Base-by-base conservation (phyloP, 1,139 yeast species). In the Pichia norvegensis region DNA sequence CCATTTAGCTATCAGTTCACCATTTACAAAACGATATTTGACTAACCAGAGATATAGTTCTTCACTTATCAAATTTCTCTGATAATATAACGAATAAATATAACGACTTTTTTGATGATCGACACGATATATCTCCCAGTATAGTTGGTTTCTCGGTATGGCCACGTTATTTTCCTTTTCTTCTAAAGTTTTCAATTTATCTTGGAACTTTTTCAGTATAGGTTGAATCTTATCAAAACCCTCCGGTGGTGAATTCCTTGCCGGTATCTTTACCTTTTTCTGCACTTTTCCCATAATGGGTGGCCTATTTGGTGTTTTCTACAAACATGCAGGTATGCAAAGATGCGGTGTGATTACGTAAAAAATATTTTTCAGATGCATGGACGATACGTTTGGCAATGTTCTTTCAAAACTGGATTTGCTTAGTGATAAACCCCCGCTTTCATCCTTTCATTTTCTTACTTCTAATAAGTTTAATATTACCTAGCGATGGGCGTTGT, bases 1-100 rank as follows among this genome's bases (percentile, higher is more conserved):
- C 97, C 97, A 88, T 62, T 88, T 88, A 33, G 95, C 94, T 36
- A 88, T 85, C 49, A 88, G 67, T 39, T 78, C 74, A 7, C 70
- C 77, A 60, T 88, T 92, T 2, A 77, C 85, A 55, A 79, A 78
- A 47, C 78, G 75, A 57, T 85, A 81, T 52, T 76, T 74, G 45
- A 86, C 58, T 23, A 88, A 67, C 86, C 92, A 88, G 40, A 80
- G 79, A 61, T 86, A 88, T n/a, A 88, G 68, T 38, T 81, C 81
- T 41, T 69, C 66, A 3, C 82, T 73, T 33, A 88, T 84, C 29
- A 81, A 73, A 53, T 82, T 77, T 49, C 85, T 72, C 52, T 79
- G 80, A 65, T 84, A 85, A 59, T 78, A 79, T 60, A 87, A 64
- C 33, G 82, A 85, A 61, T 82, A 88, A 4, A 88, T 71, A 58